phyloP scores from a whole-genome alignment of 805 yeast genomes.

The Kazachstania martiniae region DNA sequence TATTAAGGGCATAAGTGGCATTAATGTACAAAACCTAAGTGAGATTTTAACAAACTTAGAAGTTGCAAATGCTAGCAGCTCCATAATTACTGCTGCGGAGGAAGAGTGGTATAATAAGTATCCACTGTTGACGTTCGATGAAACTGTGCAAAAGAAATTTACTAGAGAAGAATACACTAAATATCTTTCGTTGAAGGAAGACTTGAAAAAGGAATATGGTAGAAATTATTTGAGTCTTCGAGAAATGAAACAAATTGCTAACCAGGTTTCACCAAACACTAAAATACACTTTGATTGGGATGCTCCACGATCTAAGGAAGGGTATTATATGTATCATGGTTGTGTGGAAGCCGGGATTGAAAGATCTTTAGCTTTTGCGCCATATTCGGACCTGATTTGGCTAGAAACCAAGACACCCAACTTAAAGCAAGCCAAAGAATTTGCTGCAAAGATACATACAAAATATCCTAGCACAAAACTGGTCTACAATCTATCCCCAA shows the following conservation, averaged over 20 bases:
- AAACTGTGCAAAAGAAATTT: conserved; percentile 33
- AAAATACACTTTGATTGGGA: conserved; percentile 46
- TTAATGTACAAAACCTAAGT: conserved; percentile 31
- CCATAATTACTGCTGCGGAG: conserved; percentile 32
- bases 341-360: conserved; percentile 46
- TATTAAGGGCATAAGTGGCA: conserved; percentile 35
- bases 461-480: conserved; percentile 42
- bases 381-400: conserved; percentile 52
- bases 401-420: conserved; percentile 52
- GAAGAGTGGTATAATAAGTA: conserved; percentile 36
- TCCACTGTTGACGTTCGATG: conserved; percentile 37
- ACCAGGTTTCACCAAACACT: conserved; percentile 22
- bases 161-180: conserved; percentile 13
- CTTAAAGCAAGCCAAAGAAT: conserved; percentile 36
- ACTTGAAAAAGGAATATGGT: conserved; percentile 13
- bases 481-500: conserved; percentile 51
- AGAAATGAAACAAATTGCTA: conserved; percentile 13
- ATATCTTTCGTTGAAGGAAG: conserved; percentile 14
- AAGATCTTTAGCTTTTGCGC: conserved; percentile 44
- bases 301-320: conserved; percentile 47
- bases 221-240: conserved; percentile 19
- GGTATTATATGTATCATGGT: conserved; percentile 39
- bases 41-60: conserved; percentile 37
- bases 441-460: conserved; percentile 37
- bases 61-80: conserved; percentile 26